These are phyloP conservation scores for Colletotrichum phormii DNA, from an alignment of 2,329 filamentous ascomycete species.

Conservation along the genomic window DNA sequence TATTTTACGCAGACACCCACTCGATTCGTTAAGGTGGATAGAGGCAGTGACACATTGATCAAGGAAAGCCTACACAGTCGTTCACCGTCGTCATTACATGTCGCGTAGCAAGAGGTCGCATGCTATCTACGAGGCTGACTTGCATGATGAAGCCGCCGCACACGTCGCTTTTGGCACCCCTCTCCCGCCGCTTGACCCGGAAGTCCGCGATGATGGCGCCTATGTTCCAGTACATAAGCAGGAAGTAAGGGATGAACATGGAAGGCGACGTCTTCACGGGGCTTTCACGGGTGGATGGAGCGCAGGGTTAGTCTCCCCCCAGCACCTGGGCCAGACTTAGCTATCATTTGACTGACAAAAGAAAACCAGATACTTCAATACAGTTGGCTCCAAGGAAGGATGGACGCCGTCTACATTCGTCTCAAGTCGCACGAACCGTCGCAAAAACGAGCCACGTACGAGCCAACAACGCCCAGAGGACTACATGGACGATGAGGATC, in stretches of 20 bases:
- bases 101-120: slow-evolving; percentile 75
- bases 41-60: background rate
- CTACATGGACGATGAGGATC: slow-evolving; percentile 98
- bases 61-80: background rate
- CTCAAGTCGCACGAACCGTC: slow-evolving; percentile 85
- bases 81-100: slow-evolving; percentile 2
- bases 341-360: slow-evolving; percentile 33
- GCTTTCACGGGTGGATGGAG: slow-evolving; percentile 98
- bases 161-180: slow-evolving; percentile 88
- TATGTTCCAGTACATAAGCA: slow-evolving; percentile 99
- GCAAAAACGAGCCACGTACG: slow-evolving; percentile 69
- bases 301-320: slow-evolving; percentile 77
- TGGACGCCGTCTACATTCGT: slow-evolving; percentile 95
- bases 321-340: slow-evolving; percentile 39
- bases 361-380: slow-evolving; percentile 87
- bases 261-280: slow-evolving; percentile 90
- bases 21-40: background rate
- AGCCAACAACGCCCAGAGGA: slow-evolving; percentile 79
- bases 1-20: background rate
- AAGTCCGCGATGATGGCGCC: slow-evolving; percentile 87
- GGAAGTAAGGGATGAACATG: slow-evolving; percentile 92
- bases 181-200: slow-evolving; percentile 80
- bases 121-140: slow-evolving; percentile 81
- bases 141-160: slow-evolving; percentile 74
- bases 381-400: slow-evolving; percentile 97